Base-by-base conservation (phyloP, 306 rosid genomes). In the Malus asiatica region DNA sequence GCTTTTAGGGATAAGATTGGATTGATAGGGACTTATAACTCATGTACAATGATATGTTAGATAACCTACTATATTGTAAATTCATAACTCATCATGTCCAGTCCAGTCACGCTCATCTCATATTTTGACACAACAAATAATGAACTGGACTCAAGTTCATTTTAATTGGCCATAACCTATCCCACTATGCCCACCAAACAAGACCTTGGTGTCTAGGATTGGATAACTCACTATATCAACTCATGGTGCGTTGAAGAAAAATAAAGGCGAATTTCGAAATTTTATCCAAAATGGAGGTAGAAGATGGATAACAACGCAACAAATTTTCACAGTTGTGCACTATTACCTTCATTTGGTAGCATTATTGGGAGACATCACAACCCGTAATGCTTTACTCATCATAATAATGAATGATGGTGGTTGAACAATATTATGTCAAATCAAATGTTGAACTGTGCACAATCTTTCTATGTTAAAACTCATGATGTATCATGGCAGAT, bases 381-480 rank as follows among this genome's bases (percentile, higher is more conserved):
- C 23, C 44, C 25, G 68, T 32, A 32, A 64, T 30, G 23, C 44
- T 15, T 51, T 66, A 18, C 70, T 33, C 51, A 66, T 66, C 70
- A 35, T 35, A 66, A 2, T 32, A 64, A 30, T 9, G 23, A 64
- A 64, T 20, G 27, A 35, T 63, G 16, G 59, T 78, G 29, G 64
- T 48, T 78, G 52, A 77, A 78, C 66, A 61, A 70, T 63, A 78
- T 78, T 46, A 20, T 52, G 20, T 58, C 62, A 46, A 16, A 29
- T 27, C 57, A 53, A 66, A 33, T 66, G 22, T 35, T 66, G 30
- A 53, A 66, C 14, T 33, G 29, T 38, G 4, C 5, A n/a, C 71
- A 67, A 60, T 27, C 4, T 13, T 11, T 11, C 20, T 11, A 67
- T 67, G 53, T 11, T 40, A 38, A n/a, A 67, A n/a, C 33, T 52